These are phyloP conservation scores for Yarrowia yakushimensis DNA, from an alignment of 805 yeast genomes.

Conservation along the genomic window DNA sequence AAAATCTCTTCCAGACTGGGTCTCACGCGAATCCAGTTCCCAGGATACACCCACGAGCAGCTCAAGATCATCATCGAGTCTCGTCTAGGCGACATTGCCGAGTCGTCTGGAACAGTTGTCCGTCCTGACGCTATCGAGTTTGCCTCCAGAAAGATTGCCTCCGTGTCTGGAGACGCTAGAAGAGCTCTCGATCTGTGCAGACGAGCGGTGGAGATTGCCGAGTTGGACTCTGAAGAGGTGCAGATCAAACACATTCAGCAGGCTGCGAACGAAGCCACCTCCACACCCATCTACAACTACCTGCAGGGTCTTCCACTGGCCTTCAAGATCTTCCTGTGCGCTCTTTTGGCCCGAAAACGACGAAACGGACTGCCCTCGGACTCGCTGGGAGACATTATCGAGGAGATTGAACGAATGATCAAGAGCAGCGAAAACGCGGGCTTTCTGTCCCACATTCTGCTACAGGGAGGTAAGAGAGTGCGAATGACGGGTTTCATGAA, in stretches of 20 bases:
- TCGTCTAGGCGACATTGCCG: conserved; percentile 49
- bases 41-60: conserved; percentile 82
- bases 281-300: conserved; percentile 64
- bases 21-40: conserved; percentile 75
- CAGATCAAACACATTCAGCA: conserved; percentile 69
- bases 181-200: conserved; percentile 84
- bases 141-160: conserved; percentile 90
- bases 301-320: conserved; percentile 60
- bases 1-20: conserved; percentile 92
- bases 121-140: conserved; percentile 76
- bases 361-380: conserved; percentile 70
- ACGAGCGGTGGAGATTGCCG: conserved; percentile 86
- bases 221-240: conserved; percentile 51
- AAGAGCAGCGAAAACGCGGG: conserved; percentile 41
- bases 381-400: conserved; percentile 69
- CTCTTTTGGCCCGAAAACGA: conserved; percentile 58
- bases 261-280: conserved; percentile 76
- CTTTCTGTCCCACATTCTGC: conserved; percentile 32
- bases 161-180: conserved; percentile 97
- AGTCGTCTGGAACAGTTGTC: conserved; percentile 40
- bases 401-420: conserved; percentile 61
- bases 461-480: conserved; percentile 40
- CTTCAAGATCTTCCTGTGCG: conserved; percentile 68
- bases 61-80: conserved; percentile 69
- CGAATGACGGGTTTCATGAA: conserved; percentile 59